These are phyloP conservation scores for Xylaria nigripes DNA, from an alignment of 495 filamentous ascomycete genomes.

Conservation along the genomic window DNA sequence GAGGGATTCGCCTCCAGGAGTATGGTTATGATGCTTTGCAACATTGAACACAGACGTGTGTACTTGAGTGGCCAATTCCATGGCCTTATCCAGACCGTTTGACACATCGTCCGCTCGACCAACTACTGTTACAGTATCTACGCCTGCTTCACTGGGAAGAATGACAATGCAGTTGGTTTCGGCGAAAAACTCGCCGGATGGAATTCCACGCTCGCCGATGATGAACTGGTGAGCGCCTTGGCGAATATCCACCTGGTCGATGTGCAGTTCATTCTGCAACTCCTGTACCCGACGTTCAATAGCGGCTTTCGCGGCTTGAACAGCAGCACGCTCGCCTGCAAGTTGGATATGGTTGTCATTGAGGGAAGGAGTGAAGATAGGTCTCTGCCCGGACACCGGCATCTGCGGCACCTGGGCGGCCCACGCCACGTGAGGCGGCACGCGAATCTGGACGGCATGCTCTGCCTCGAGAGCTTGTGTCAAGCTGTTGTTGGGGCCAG, in stretches of 20 bases:
- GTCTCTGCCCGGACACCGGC: conserved; percentile 51
- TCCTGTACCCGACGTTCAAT: conserved; percentile 70
- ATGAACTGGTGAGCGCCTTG: conserved; percentile 85
- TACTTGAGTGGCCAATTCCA: conserved; percentile 76
- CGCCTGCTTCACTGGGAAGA: conserved; percentile 62
- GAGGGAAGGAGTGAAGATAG: conserved; percentile 57
- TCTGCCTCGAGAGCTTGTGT: conserved; percentile 57
- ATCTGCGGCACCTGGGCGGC: conserved; percentile 57
- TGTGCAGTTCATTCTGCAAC: conserved; percentile 57
- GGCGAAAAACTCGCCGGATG: conserved; percentile 74
- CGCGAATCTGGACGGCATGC: conserved; percentile 59
- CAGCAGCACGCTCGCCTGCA: conserved; percentile 75
- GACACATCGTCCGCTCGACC: conserved; percentile 67
- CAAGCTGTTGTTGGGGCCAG: conserved; percentile 64
- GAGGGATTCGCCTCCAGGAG: conserved; percentile 57
- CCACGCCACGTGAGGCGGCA: conserved; percentile 74
- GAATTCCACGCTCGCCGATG: conserved; percentile 67
- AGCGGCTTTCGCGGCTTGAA: conserved; percentile 66
- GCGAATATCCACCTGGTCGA: conserved; percentile 66
- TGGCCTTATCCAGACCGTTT: conserved; percentile 64
- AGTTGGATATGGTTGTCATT: conserved; percentile 68
- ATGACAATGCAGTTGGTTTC: conserved; percentile 88
- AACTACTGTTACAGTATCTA: conserved; percentile 75
- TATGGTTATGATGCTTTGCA: conserved; percentile 62
- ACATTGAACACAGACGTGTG: conserved; percentile 70